Percentiles rank a stretch among this genome's conserved stretches.
Conservation (phyloP, 2,329 filamentous ascomycete genomes). For the Scedosporium boydii region DNA sequence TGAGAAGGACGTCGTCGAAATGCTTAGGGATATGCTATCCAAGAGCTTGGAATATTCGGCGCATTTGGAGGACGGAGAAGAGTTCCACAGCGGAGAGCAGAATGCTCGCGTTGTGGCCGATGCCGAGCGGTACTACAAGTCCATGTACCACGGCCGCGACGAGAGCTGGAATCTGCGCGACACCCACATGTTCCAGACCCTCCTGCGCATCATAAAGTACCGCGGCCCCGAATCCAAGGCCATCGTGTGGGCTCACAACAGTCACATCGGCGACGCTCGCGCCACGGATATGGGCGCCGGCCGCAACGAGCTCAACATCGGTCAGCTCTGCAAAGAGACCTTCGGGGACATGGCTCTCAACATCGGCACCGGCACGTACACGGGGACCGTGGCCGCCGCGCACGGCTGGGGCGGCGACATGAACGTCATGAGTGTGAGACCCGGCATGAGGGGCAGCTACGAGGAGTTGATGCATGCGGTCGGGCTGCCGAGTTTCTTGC, state of each 20-base stretch:
- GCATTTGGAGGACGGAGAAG: conserved; percentile 27
- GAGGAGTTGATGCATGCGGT: conserved; percentile 38
- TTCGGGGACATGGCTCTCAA: conserved; percentile 17
- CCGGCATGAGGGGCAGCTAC: conserved; percentile 35
- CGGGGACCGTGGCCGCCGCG: conserved; percentile 41
- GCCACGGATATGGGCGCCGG: conserved; percentile 36
- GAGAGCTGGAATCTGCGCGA: conserved; percentile 42
- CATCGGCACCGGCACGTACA: conserved; percentile 36
- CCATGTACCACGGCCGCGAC: conserved; percentile 39
- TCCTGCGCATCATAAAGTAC: conserved; percentile 31
- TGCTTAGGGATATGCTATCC: conserved; percentile 32
- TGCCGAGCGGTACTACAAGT: conserved; percentile 39
- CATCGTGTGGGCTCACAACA: conserved; percentile 44
- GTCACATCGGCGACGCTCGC: conserved; percentile 43
- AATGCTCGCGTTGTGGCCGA: conserved; percentile 39
- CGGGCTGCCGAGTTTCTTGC: conserved; percentile 30
- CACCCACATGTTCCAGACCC: conserved; percentile 40
- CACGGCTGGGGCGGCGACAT: conserved; percentile 40
- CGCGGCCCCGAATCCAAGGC: conserved; percentile 29
- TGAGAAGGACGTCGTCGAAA: conserved; percentile 32
- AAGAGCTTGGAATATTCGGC: conserved; percentile 30
- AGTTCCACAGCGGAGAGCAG: conserved; percentile 38
- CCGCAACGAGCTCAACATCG: conserved; percentile 39
- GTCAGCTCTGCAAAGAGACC: conserved; percentile 39
- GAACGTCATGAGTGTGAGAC: conserved; percentile 36